These are phyloP conservation scores for Austroboletus niveus DNA, from an alignment of 1,284 basidiomycete species.

Conservation along the genomic window DNA sequence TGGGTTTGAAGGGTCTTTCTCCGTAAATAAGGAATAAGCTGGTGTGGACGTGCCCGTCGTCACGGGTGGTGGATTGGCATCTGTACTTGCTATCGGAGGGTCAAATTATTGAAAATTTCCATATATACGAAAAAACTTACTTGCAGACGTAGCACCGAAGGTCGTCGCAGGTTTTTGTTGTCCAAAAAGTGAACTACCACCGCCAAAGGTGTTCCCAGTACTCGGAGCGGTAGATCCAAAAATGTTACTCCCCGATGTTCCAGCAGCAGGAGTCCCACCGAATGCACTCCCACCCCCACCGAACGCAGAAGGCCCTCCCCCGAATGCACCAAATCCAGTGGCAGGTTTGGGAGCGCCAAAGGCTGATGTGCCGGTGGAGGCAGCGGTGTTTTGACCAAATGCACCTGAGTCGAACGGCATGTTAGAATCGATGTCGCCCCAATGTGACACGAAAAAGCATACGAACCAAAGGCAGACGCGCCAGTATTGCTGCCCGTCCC, in stretches of 20 bases:
- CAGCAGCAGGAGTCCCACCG: constrained; percentile 23
- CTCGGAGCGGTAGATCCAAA: constrained; percentile 44
- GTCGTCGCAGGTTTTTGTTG: constrained; percentile 48
- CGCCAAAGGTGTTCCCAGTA: constrained; percentile 43
- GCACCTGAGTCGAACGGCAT: constrained; percentile 42
- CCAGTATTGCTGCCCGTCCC: constrained; percentile 36
- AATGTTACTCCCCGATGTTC: constrained; percentile 36
- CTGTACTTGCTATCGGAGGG: constrained; percentile 28
- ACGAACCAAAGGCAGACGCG: constrained; percentile 60
- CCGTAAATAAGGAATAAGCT: constrained; percentile 48
- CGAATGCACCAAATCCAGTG: constrained; percentile 68
- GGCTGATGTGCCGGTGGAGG: constrained; percentile 42
- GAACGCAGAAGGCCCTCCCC: constrained; percentile 44
- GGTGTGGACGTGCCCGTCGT: constrained; percentile 66
- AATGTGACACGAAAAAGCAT: constrained; percentile 9
- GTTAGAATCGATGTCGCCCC: constrained; percentile 14
- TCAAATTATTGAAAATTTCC: constrained; percentile 11
- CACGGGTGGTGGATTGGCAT: constrained; percentile 43
- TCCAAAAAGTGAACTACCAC: constrained; percentile 41
- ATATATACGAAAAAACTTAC: constrained; percentile 25
- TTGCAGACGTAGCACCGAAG: constrained; percentile 44
- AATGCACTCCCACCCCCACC: constrained; percentile 35
- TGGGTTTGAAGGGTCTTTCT: constrained; percentile 55
- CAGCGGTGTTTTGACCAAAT: constrained; percentile 51
- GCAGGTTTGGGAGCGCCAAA: constrained; percentile 66